phyloP scores from a whole-genome alignment of 2,329 filamentous ascomycete species.

The Phoma herbarum region DNA sequence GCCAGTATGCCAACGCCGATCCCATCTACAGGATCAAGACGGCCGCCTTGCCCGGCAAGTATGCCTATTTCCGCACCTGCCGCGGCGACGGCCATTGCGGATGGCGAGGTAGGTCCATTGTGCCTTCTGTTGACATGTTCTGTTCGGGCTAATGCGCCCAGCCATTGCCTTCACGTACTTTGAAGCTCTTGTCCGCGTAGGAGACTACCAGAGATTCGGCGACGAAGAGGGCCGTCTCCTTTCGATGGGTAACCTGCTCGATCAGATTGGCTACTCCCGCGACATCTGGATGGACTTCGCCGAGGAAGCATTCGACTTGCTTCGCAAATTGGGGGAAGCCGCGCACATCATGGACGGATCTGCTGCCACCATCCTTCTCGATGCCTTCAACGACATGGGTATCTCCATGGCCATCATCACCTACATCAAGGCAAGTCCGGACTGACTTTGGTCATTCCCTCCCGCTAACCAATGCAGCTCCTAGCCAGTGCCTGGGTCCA shows the following conservation, averaged over 20 bases:
- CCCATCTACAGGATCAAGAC: constrained; percentile 87
- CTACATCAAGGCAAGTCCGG: constrained; percentile 69
- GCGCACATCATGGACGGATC: constrained; percentile 63
- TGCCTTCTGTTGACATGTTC: constrained; percentile 1
- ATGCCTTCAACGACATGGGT: constrained; percentile 76
- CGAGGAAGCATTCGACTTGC: constrained; percentile 74
- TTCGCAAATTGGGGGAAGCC: constrained; percentile 69
- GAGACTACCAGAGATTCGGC: constrained; percentile 70
- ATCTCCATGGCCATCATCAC: constrained; percentile 81
- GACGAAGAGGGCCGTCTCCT: constrained; percentile 77
- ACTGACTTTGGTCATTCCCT: not conserved
- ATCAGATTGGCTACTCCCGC: constrained; percentile 72
- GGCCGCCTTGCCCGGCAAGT: constrained; percentile 79
- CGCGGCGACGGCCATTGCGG: constrained; percentile 96
- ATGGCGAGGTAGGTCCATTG: constrained; percentile 81
- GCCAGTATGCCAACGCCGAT: constrained; percentile 90
- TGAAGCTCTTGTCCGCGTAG: constrained; percentile 77
- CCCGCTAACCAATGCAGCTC: constrained; percentile 61
- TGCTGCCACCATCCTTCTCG: constrained; percentile 63
- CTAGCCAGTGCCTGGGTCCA: constrained; percentile 88
- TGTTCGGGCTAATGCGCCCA: constrained; percentile 55
- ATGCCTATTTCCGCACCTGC: constrained; percentile 86
- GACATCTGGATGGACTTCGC: constrained; percentile 84
- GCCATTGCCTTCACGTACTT: constrained; percentile 94
- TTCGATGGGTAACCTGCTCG: constrained; percentile 74